Base-by-base conservation (phyloP, 805 yeast species). In the Lipomyces orientalis region DNA sequence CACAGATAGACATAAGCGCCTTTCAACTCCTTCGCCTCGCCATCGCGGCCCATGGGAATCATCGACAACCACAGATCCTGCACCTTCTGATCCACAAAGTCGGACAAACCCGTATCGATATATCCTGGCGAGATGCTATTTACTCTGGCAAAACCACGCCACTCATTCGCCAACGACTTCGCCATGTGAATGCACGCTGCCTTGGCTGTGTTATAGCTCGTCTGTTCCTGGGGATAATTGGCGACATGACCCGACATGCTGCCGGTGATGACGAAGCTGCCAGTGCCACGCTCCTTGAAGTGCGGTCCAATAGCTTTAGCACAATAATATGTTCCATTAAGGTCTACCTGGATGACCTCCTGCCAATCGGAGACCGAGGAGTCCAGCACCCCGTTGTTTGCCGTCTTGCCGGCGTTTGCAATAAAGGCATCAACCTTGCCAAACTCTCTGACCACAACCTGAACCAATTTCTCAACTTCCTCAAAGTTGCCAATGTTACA, bases 231-330 rank as follows among this genome's bases (percentile, higher is more conserved):
- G 31, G 97, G 97, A 68, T 86, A 86, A 77, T 91, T 91, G 73
- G 86, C 93, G 73, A 92, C 87, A 79, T 88, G 92, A 10, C 90
- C 97, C 29, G 95, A 89, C 90, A 92, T 91, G 52, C 96, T 90
- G 2, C 95, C 91, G 2, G 97, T 91, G 78, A 90, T 83, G 72
- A 92, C 86, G 73, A 92, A 82, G 1, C 94, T 88, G 31, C 97
- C 97, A 65, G 78, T 79, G 12, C 90, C 89, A 16, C 90, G 91
- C 73, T 84, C 80, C 77, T 86, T 85, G 83, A 92, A 92, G 64
- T 88, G 82, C 69, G 81, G 88, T 54, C 97, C 97, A 46, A 87
- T 85, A 57, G 84, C 81, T 80, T 89, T 88, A 68, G 96, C 88
- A 75, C 93, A 86, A 79, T 63, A 29, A 35, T 16, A 34, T 16